Conservation (phyloP, 257 asterid species). For the Avicennia marina region DNA sequence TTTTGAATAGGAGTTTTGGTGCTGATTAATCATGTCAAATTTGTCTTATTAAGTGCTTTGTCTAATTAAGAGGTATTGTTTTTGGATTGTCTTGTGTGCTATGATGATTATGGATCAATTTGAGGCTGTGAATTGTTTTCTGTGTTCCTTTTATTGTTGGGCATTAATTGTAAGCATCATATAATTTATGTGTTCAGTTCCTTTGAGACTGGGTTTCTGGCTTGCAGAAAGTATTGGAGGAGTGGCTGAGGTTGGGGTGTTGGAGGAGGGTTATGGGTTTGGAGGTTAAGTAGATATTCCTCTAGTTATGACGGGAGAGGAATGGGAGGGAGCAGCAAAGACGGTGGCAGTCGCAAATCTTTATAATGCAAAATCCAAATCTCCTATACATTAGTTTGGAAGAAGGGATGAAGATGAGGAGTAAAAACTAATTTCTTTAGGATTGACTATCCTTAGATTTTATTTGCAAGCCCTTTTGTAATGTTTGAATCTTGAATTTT, state of each 20-base stretch:
- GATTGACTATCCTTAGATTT: no score
- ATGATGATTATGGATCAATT: neutral
- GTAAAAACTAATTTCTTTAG: no score
- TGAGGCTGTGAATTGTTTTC: neutral
- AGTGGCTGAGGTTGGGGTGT: neutral
- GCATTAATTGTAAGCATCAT: neutral
- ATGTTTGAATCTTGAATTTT: no score
- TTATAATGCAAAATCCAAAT: neutral
- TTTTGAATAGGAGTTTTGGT: neutral
- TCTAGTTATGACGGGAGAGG: neutral
- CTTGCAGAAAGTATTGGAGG: neutral
- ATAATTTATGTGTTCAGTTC: neutral
- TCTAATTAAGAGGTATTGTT: neutral
- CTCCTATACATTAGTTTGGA: no score
- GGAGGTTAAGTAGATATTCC: neutral
- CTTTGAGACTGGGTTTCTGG: neutral
- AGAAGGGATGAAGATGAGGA: no score
- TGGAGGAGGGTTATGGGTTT: no score
- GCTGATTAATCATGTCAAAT: neutral
- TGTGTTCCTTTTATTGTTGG: neutral
- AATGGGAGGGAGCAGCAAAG: neutral
- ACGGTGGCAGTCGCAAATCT: neutral
- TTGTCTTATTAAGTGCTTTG: no score
- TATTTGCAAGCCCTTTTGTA: no score
- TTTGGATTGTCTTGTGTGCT: neutral